phyloP scores from a whole-genome alignment of 2,329 filamentous ascomycete species.

The Aspergillus candidus region DNA sequence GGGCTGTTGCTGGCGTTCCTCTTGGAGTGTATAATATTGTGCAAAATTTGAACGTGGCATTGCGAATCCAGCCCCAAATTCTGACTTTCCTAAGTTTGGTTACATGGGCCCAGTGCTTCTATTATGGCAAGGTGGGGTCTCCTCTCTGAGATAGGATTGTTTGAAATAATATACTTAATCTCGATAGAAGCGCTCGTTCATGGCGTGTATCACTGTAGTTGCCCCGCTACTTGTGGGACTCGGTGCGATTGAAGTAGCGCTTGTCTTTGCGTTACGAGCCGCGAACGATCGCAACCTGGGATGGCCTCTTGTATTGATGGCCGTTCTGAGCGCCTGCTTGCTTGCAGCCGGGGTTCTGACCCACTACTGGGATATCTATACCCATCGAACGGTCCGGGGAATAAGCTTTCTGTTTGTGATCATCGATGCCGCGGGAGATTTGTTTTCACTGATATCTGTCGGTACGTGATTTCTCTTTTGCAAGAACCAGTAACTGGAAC shows the following conservation, averaged over 20 bases:
- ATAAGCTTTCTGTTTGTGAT: conserved; percentile 68
- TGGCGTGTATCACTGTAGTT: conserved; percentile 45
- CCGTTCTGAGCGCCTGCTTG: conserved; percentile 56
- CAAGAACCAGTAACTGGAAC: conserved; percentile 20
- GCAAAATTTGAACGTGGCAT: conserved; percentile 47
- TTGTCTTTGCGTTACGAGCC: conserved; percentile 53
- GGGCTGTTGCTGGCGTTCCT: conserved; percentile 60
- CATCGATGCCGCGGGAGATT: conserved; percentile 63
- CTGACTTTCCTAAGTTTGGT: conserved; percentile 46
- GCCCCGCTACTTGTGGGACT: conserved; percentile 50
- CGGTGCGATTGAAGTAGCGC: conserved; percentile 52
- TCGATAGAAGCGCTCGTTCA: conserved; percentile 47
- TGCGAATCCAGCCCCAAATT: conserved; percentile 53
- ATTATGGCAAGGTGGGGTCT: conserved; percentile 41
- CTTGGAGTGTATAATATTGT: conserved; percentile 58
- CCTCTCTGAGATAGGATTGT: too few species aligned
- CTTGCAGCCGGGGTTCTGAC: conserved; percentile 60
- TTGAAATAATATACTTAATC: neutral
- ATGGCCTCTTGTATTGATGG: conserved; percentile 64
- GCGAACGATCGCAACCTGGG: conserved; percentile 41
- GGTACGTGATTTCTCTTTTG: conserved; percentile 23
- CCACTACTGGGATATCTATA: conserved; percentile 65
- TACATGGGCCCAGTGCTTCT: conserved; percentile 53
- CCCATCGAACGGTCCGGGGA: conserved; percentile 59
- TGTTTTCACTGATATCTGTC: conserved; percentile 61